Conservation (phyloP, 352 stramenopile genomes). For the Phytophthora syringae region DNA sequence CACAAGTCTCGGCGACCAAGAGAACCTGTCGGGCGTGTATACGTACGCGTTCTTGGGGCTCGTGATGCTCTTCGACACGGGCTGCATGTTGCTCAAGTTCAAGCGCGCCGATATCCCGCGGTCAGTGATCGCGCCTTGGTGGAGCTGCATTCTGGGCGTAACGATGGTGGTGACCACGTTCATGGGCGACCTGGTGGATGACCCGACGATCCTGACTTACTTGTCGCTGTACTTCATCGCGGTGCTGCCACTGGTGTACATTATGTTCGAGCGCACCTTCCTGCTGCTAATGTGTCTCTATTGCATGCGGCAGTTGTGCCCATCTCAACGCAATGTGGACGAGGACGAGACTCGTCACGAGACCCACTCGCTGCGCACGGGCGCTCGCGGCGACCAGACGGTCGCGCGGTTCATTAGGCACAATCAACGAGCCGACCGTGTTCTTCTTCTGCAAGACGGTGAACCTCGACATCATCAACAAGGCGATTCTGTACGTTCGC, state of each 20-base stretch:
- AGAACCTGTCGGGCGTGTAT: constrained; percentile 94
- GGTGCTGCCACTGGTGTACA: constrained; percentile 80
- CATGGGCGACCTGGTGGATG: constrained; percentile 84
- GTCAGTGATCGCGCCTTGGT: constrained; percentile 89
- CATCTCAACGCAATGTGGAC: constrained; percentile 55
- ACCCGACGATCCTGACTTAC: constrained; percentile 89
- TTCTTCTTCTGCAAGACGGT: constrained; percentile 95
- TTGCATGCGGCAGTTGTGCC: constrained; percentile 76
- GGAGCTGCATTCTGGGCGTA: constrained; percentile 83
- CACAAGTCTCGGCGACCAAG: constrained; percentile 91
- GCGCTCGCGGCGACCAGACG: constrained; percentile 82
- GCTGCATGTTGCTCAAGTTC: constrained; percentile 96
- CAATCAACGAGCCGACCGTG: constrained; percentile 91
- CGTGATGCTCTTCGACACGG: constrained; percentile 94
- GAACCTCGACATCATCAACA: constrained; percentile 95
- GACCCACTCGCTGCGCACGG: constrained; percentile 68
- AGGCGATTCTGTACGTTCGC: constrained; percentile 95
- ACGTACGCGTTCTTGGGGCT: constrained; percentile 95
- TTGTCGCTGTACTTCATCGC: constrained; percentile 90
- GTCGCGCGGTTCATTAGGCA: constrained; percentile 84
- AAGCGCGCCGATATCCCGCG: constrained; percentile 92
- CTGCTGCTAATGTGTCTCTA: constrained; percentile 85
- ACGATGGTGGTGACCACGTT: constrained; percentile 86
- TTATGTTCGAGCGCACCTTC: constrained; percentile 92
- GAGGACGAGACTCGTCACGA: no score